These are phyloP conservation scores for Viola odorata DNA, from an alignment of 345 rosid species.

Conservation along the genomic window DNA sequence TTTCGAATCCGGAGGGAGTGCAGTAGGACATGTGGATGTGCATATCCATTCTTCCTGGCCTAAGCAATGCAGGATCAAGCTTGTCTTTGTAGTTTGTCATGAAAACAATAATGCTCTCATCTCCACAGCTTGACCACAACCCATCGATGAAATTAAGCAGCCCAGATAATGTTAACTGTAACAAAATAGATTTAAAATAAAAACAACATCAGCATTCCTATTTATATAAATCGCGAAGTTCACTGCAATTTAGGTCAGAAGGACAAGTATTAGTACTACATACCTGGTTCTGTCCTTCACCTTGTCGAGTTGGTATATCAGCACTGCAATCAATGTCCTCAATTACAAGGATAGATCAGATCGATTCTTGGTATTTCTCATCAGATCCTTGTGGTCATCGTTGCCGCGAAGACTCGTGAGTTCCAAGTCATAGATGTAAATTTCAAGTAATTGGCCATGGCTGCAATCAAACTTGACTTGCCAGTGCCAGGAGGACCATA, in stretches of 20 bases:
- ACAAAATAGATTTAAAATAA: no score
- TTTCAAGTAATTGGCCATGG: conserved; percentile 52
- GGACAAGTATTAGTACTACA: no score
- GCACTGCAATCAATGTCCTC: conserved; percentile 52
- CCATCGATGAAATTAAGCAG: conserved; percentile 28
- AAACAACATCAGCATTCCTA: no score
- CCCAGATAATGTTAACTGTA: conserved; percentile 21
- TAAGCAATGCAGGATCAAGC: conserved; percentile 19
- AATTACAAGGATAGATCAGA: conserved; percentile 48
- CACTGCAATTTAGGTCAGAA: no score
- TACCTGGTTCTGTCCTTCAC: background rate
- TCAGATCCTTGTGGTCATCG: no score
- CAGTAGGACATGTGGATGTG: conserved; percentile 23
- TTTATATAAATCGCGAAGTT: no score
- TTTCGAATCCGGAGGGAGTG: conserved; percentile 13
- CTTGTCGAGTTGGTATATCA: no score
- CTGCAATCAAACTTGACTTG: conserved; percentile 55
- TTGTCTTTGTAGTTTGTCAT: conserved; percentile 23
- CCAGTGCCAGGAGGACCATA: conserved; percentile 64
- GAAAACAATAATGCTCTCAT: conserved; percentile 22
- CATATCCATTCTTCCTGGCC: conserved; percentile 29
- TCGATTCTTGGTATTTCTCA: conserved; percentile 37
- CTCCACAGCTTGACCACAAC: conserved; percentile 30
- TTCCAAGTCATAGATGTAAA: conserved; percentile 53
- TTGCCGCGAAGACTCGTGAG: conserved; percentile 38